A percentile compares a stretch with the other conserved stretches of the same genome.
Conservation (phyloP, 352 stramenopile species). For the Globisporangium camurandrum region DNA sequence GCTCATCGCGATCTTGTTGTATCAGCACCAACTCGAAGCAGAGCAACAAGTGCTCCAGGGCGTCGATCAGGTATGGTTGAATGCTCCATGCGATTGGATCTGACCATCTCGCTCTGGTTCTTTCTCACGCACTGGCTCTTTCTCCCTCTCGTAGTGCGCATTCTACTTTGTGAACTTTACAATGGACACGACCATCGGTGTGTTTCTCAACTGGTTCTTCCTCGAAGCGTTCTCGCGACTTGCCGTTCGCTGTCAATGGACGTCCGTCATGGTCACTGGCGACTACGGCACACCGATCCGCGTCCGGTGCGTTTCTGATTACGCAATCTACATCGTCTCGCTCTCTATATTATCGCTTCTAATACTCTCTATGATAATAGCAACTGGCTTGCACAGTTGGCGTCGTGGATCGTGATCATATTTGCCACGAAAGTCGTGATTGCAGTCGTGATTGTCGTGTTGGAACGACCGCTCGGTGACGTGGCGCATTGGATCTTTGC, state of each 20-base stretch:
- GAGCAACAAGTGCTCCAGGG: conserved; percentile 12
- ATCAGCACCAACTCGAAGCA: conserved; percentile 24
- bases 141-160: conserved; percentile 37
- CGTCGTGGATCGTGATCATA: conserved; percentile 77
- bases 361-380: too few relatives aligned
- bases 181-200: conserved; percentile 77
- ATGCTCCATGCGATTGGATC: too few relatives aligned
- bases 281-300: conserved; percentile 77
- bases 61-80: conserved; percentile 44
- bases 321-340: too few relatives aligned
- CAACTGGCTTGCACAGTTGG: conserved; percentile 69
- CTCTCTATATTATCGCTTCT: too few relatives aligned
- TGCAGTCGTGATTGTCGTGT: conserved; percentile 57
- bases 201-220: conserved; percentile 80
- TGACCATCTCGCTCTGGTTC: too few relatives aligned
- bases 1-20: conserved; percentile 82
- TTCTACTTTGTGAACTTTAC: conserved; percentile 89
- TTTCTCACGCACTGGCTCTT: neutral
- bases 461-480: conserved; percentile 53
- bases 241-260: conserved; percentile 49
- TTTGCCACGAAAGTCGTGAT: conserved; percentile 76
- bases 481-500: conserved; percentile 63
- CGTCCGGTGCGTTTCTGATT: conserved; percentile 18
- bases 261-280: conserved; percentile 47
- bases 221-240: conserved; percentile 48